These are phyloP conservation scores for Goffeauzyma gilvescens DNA, from an alignment of 768 basidiomycete genomes.

Conservation along the genomic window DNA sequence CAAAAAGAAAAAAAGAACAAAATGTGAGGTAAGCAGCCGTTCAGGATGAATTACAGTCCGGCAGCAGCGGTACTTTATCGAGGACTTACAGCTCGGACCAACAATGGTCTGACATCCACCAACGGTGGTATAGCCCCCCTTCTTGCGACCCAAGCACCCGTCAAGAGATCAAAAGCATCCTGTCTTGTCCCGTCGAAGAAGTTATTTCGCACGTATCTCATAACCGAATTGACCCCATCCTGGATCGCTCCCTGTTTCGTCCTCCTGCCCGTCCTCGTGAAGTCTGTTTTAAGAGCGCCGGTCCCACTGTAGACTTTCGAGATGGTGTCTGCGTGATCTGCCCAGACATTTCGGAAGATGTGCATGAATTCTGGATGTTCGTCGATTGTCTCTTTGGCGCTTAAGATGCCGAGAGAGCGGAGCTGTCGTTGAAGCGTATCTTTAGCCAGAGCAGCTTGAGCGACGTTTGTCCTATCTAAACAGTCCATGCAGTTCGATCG, in stretches of 20 bases:
- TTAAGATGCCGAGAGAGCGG: constrained; percentile 49
- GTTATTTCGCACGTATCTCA: constrained; percentile 87
- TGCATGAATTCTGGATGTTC: constrained; percentile 59
- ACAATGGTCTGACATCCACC: constrained; percentile 58
- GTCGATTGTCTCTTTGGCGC: constrained; percentile 53
- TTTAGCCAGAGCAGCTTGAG: constrained; percentile 76
- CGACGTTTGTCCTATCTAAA: constrained; percentile 89
- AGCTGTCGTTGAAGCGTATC: constrained; percentile 66
- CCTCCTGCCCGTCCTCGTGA: constrained; percentile 78
- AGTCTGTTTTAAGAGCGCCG: constrained; percentile 89
- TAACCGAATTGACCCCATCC: constrained; percentile 65
- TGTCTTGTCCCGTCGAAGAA: constrained; percentile 88
- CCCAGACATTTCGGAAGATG: constrained; percentile 87
- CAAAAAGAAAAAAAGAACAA: neutral
- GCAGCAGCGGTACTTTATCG: too few relatives aligned
- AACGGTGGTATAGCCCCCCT: constrained; percentile 54
- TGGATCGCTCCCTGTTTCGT: constrained; percentile 60
- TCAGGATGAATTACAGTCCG: neutral
- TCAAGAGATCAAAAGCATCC: constrained; percentile 87
- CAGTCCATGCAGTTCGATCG: constrained; percentile 95
- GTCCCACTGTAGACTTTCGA: constrained; percentile 83
- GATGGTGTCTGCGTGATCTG: constrained; percentile 83
- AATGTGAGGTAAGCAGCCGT: neutral
- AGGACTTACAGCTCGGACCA: constrained; percentile 56
- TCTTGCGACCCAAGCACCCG: constrained; percentile 74